These are phyloP conservation scores for Pilobolus umbonatus DNA, from an alignment of 192 early-diverging fungal genomes.

Conservation along the genomic window DNA sequence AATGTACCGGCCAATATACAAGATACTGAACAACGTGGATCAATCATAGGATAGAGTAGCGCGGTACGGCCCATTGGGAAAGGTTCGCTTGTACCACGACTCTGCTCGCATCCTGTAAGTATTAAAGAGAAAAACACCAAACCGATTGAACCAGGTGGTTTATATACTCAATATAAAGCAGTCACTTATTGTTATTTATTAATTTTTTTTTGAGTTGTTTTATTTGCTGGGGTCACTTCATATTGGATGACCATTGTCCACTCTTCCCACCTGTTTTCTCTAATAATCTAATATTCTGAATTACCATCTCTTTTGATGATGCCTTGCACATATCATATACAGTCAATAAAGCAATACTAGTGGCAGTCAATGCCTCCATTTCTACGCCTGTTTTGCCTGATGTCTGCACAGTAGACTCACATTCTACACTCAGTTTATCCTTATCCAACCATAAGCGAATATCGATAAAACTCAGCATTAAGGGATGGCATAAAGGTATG, in stretches of 20 bases:
- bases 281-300: conserved; percentile 67
- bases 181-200: conserved; percentile 1
- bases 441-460: conserved; percentile 60
- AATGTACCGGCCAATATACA: conserved; percentile 9
- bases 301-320: conserved; percentile 75
- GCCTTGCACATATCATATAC: conserved; percentile 98
- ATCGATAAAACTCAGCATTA: conserved; percentile 63
- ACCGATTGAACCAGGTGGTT: background rate
- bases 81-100: conserved; percentile 19
- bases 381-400: conserved; percentile 86
- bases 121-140: conserved; percentile 11
- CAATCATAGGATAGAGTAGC: conserved; percentile 12
- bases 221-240: too few species aligned
- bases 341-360: conserved; percentile 75
- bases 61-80: conserved; percentile 10
- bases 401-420: conserved; percentile 66
- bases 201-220: conserved; percentile 1
- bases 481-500: conserved; percentile 88
- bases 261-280: conserved; percentile 85
- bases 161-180: background rate
- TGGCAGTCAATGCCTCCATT: conserved; percentile 82
- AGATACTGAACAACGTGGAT: background rate
- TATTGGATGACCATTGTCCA: conserved; percentile 47
- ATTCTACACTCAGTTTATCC: conserved; percentile 46
- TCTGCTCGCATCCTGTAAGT: conserved; percentile 6